Evolutionary conservation across 495 filamentous ascomycete species (phyloP).

Genomic region (Aspergillus hancockii): DNA sequence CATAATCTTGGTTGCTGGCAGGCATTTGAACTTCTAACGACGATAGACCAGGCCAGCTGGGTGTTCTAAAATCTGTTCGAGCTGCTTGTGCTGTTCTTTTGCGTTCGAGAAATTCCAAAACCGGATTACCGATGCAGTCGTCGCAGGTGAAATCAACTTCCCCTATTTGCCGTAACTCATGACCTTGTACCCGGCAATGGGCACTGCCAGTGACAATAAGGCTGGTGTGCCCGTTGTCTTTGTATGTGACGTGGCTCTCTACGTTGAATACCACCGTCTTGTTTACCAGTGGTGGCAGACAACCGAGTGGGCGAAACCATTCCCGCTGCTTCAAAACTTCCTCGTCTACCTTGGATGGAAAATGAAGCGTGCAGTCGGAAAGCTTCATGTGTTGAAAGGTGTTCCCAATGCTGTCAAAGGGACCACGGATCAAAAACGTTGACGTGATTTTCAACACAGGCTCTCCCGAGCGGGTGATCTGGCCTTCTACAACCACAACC

Average conservation of each 20-base stretch:
- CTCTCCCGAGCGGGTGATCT: slow-evolving; percentile 24
- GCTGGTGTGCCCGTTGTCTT: slow-evolving; percentile 2
- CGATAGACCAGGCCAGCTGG: slow-evolving; percentile 14
- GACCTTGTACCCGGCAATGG: not conserved
- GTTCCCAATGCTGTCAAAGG: slow-evolving; percentile 5
- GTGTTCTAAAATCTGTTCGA: slow-evolving; percentile 13
- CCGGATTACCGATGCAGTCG: slow-evolving; percentile 29
- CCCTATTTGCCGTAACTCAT: slow-evolving; percentile 3
- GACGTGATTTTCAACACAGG: slow-evolving; percentile 29
- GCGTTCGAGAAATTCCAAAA: slow-evolving; percentile 35
- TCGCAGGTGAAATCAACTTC: slow-evolving; percentile 13
- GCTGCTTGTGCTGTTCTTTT: slow-evolving; percentile 15
- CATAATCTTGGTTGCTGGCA: slow-evolving; percentile 27
- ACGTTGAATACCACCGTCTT: slow-evolving; percentile 22
- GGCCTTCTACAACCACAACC: slow-evolving; percentile 26
- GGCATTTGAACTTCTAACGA: slow-evolving; percentile 26
- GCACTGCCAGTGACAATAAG: slow-evolving; percentile 19
- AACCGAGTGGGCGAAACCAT: slow-evolving; percentile 22
- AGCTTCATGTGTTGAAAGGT: slow-evolving; percentile 23
- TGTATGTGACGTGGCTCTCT: slow-evolving; percentile 15
- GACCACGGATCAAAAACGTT: slow-evolving; percentile 29
- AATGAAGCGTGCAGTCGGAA: slow-evolving; percentile 10
- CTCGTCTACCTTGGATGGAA: slow-evolving; percentile 17
- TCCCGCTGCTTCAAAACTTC: slow-evolving; percentile 21
- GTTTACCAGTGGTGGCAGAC: slow-evolving; percentile 16